Evolutionary conservation across 2,329 filamentous ascomycete genomes (phyloP), one percentile per base, ranked within the genome.

Genomic region (Xylariomycetidae sp.): DNA sequence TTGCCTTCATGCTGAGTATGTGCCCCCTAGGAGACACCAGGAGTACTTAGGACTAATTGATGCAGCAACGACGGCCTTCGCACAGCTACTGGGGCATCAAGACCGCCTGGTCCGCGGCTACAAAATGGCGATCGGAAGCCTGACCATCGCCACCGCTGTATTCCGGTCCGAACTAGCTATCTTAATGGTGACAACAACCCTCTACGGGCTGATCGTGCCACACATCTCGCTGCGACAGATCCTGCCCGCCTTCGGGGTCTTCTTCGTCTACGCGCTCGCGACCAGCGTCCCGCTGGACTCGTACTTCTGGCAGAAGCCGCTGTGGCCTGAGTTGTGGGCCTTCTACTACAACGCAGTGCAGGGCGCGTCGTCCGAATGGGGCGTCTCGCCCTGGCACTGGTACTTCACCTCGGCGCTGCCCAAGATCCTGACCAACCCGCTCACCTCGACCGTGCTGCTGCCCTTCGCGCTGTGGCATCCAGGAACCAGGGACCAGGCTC

Each of bases 271-370:
- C 27, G 82, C 85, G 1, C 70, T 96, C 2, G 44, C 65, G 10
- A 61, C 81, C 22, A 88, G 88, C 0, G 68, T 95, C 10, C 72
- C 78, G 2, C 59, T 95, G 20, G 92, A 98, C 67, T 90, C 85
- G 2, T 90, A 88, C 64, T 94, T 96, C 64, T 98, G 90, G 92
- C 87, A 90, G 53, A 76, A 74, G 40, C 73, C 72, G 2, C 61
- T 94, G 19, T 98, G 92, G 92, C 89, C 92, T 1, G 92, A 98
- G 59, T 76, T 93, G 40, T 77, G 75, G 47, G 88, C 79, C 2
- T 96, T 98, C 64, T 79, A 85, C 58, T 96, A 84, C 70, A 98
- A 98, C 58, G 88, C 87, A 35, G 63, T 96, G 31, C 73, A 83
- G 34, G 87, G 88, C 15, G 82, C 85, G 38, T 85, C 89, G 1